Conservation (phyloP, 1,284 basidiomycete genomes). For the Meripilus lineatus region DNA sequence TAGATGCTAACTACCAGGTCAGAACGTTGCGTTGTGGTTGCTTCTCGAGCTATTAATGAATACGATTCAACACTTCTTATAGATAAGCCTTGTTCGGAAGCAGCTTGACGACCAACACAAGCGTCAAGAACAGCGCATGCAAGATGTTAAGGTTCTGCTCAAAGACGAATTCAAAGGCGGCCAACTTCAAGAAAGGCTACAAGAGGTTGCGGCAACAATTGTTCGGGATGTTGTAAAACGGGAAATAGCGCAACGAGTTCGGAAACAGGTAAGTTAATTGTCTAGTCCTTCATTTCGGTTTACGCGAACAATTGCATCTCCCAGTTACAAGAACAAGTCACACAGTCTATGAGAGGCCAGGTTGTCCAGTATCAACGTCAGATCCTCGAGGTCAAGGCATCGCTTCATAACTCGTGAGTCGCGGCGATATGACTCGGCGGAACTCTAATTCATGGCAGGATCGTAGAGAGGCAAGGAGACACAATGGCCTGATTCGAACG, state of each 20-base stretch:
- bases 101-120: constrained; percentile 35
- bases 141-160: constrained; percentile 30
- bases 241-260: constrained; percentile 33
- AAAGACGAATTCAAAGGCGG: constrained; percentile 32
- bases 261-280: constrained; percentile 16
- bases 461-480: constrained; percentile 43
- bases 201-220: constrained; percentile 26
- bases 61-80: not conserved
- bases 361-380: constrained; percentile 27
- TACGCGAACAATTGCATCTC: not conserved
- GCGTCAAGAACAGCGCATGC: constrained; percentile 34
- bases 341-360: constrained; percentile 38
- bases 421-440: not conserved
- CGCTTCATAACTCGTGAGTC: constrained; percentile 45
- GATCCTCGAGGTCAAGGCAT: constrained; percentile 34
- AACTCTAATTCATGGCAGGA: not conserved
- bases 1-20: constrained; percentile 40
- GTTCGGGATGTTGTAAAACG: constrained; percentile 33
- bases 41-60: not conserved
- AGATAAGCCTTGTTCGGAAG: constrained; percentile 35
- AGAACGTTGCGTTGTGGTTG: constrained; percentile 8
- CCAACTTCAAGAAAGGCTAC: constrained; percentile 33
- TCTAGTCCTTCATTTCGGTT: not conserved
- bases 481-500: constrained; percentile 38
- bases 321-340: constrained; percentile 40